phyloP scores from a whole-genome alignment of 352 stramenopile species.

The Globisporangium heterothallicum region DNA sequence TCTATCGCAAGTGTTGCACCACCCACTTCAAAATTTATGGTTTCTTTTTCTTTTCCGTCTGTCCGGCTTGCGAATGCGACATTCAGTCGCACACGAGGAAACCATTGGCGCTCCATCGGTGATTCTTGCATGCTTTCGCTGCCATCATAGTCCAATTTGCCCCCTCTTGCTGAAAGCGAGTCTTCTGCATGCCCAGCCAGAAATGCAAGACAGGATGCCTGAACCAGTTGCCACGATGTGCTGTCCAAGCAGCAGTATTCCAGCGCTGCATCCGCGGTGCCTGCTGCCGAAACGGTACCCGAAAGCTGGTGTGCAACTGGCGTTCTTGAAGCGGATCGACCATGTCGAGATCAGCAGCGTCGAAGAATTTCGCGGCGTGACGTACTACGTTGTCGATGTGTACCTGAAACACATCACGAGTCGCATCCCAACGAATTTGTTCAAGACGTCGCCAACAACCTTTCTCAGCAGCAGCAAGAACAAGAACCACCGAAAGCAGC shows the following conservation, averaged over 20 bases:
- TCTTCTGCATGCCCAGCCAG: too few relatives aligned
- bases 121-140: too few relatives aligned
- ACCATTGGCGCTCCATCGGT: too few relatives aligned
- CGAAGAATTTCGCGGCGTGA: constrained; percentile 26
- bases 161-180: too few relatives aligned
- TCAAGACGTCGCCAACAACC: constrained; percentile 1
- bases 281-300: constrained; percentile 32
- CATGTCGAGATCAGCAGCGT: constrained; percentile 37
- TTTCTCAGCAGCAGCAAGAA: constrained; percentile 7
- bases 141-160: too few relatives aligned
- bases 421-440: constrained; percentile 21
- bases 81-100: too few relatives aligned
- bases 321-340: constrained; percentile 38
- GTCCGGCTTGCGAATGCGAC: too few relatives aligned
- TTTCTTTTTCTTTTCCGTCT: too few relatives aligned
- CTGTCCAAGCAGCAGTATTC: constrained; percentile 12
- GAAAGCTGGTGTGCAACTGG: constrained; percentile 29
- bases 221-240: neutral
- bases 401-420: constrained; percentile 36
- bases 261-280: constrained; percentile 27
- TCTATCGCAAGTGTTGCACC: too few relatives aligned
- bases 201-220: too few relatives aligned
- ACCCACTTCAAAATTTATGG: too few relatives aligned
- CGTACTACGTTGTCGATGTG: constrained; percentile 47
- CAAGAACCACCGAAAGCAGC: neutral